phyloP scores from a whole-genome alignment of 768 basidiomycete species.

The Pulveroboletus sp. region DNA sequence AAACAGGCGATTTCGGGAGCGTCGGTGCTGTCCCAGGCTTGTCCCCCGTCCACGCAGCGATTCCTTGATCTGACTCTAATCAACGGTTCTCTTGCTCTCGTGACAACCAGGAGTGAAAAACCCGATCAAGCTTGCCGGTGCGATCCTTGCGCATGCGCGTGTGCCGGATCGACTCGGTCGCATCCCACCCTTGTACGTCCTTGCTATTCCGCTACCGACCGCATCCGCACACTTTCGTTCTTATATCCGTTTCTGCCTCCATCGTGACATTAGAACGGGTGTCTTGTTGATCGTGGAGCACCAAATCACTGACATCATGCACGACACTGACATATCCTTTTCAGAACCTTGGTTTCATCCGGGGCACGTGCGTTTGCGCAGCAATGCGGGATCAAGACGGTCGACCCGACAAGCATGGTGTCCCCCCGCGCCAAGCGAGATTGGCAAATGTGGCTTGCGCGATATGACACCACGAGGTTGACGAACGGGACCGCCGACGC shows the following conservation, averaged over 20 bases:
- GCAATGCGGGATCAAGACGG: constrained; percentile 26
- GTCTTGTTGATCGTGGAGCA: too few relatives aligned
- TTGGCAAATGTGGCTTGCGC: constrained; percentile 62
- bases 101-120: constrained; percentile 56
- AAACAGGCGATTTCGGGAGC: constrained; percentile 56
- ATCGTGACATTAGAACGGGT: too few relatives aligned
- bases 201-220: neutral
- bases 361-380: constrained; percentile 62
- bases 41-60: constrained; percentile 1
- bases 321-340: too few relatives aligned
- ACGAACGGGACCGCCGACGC: neutral
- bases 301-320: too few relatives aligned
- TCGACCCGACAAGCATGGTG: constrained; percentile 47
- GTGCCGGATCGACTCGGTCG: constrained; percentile 54
- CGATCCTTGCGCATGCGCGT: constrained; percentile 53
- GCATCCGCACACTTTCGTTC: too few relatives aligned
- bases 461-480: constrained; percentile 26
- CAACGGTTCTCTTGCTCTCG: too few relatives aligned
- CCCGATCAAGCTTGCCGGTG: constrained; percentile 61
- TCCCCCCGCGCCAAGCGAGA: constrained; percentile 45
- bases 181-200: constrained; percentile 63
- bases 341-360: constrained; percentile 56
- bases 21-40: constrained; percentile 71
- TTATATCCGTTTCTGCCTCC: too few relatives aligned
- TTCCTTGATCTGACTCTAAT: neutral